Conservation (phyloP, 2,329 filamentous ascomycete species). For the Chaetomium olivaceum region DNA sequence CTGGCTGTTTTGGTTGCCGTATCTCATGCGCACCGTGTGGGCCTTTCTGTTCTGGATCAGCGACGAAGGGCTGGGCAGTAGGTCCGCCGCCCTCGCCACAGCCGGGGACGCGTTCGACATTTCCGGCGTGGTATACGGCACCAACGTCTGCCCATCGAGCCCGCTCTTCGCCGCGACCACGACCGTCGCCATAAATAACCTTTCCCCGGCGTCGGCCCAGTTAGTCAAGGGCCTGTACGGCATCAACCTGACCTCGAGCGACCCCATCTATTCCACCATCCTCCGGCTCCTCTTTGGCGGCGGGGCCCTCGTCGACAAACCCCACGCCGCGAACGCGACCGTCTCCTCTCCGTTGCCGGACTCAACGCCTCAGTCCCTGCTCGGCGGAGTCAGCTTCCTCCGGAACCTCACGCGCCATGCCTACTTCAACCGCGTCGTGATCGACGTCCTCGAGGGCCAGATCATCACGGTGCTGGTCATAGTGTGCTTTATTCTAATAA, state of each 20-base stretch:
- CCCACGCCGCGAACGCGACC: constrained; percentile 31
- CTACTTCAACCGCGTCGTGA: constrained; percentile 72
- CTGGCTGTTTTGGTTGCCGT: constrained; percentile 87
- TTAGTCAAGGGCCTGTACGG: constrained; percentile 34
- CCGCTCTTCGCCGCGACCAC: constrained; percentile 44
- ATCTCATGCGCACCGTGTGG: constrained; percentile 89
- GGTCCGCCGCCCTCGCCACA: constrained; percentile 14
- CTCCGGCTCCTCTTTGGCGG: constrained; percentile 36
- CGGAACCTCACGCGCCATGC: constrained; percentile 67
- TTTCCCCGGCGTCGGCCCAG: constrained; percentile 37
- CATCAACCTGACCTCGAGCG: constrained; percentile 38
- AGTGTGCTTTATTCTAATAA: constrained; percentile 92
- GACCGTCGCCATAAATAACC: constrained; percentile 43
- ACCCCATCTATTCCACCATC: constrained; percentile 40
- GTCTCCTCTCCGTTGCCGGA: constrained; percentile 24
- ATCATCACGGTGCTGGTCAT: constrained; percentile 91
- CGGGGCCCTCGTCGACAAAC: constrained; percentile 30
- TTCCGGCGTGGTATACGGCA: constrained; percentile 25
- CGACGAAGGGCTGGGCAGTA: constrained; percentile 64
- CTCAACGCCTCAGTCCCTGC: constrained; percentile 45
- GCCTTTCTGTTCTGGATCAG: constrained; percentile 92
- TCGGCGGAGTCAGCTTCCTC: constrained; percentile 59
- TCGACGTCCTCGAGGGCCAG: constrained; percentile 87
- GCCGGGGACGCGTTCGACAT: not conserved
- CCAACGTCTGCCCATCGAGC: constrained; percentile 43